These are phyloP conservation scores for Pichia sp. DNA, from an alignment of 1,139 yeast species.

Conservation along the genomic window DNA sequence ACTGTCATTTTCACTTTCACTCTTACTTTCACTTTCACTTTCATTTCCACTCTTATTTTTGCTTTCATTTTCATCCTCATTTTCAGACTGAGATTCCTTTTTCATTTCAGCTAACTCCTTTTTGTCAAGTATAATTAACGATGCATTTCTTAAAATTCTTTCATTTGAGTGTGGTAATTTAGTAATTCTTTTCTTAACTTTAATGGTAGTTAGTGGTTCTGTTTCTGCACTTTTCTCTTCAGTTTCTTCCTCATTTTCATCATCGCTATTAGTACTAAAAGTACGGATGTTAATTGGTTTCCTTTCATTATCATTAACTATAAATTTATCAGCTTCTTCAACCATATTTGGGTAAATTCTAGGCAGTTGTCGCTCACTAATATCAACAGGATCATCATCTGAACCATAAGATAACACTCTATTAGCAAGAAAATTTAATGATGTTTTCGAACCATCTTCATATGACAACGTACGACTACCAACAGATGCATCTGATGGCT, in stretches of 20 bases:
- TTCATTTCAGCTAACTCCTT: not conserved
- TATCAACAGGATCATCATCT: slow-evolving; percentile 17
- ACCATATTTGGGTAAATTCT: slow-evolving; percentile 16
- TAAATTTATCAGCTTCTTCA: slow-evolving; percentile 21
- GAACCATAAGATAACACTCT: slow-evolving; percentile 26
- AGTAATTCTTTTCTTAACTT: not conserved
- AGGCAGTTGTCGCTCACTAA: slow-evolving; percentile 13
- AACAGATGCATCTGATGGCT: slow-evolving; percentile 18
- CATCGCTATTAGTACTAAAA: slow-evolving; percentile 12
- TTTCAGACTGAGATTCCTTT: not conserved
- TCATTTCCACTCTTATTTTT: too few species aligned
- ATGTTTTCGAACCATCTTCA: slow-evolving; percentile 21
- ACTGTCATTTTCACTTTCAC: not conserved
- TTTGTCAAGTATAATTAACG: not conserved
- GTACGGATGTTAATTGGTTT: not conserved
- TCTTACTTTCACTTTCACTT: not conserved
- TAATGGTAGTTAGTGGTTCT: not conserved
- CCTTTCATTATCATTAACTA: slow-evolving; percentile 15
- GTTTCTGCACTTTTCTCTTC: slow-evolving; percentile 4
- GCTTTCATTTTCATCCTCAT: not conserved
- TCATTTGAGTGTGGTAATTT: not conserved
- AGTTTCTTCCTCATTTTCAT: slow-evolving; percentile 8
- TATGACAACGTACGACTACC: slow-evolving; percentile 14
- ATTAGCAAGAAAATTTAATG: slow-evolving; percentile 22
- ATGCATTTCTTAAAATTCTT: not conserved